Conservation (phyloP, 768 basidiomycete species). For the Pleurotus platypus region DNA sequence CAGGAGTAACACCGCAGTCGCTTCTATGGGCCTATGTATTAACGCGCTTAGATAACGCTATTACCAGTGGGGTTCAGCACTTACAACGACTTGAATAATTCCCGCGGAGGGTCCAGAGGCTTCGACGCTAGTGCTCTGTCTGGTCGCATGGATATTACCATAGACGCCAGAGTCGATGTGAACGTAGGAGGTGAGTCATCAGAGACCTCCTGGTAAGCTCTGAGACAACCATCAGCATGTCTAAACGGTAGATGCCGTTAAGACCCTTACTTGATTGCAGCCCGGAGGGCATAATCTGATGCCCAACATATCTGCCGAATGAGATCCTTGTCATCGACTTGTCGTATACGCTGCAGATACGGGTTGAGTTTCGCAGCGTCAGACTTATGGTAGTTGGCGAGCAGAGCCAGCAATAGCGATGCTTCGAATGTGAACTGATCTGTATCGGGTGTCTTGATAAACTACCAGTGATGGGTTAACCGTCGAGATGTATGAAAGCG, state of each 20-base stretch:
- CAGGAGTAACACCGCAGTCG: conserved; percentile 53
- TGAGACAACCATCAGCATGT: conserved; percentile 17
- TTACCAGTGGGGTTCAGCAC: too few relatives aligned
- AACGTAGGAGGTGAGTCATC: conserved; percentile 52
- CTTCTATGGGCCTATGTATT: conserved; percentile 55
- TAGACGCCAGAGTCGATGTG: conserved; percentile 44
- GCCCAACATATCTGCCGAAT: conserved; percentile 60
- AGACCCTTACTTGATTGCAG: conserved; percentile 44
- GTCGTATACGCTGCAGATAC: conserved; percentile 51
- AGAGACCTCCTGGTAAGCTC: conserved; percentile 52
- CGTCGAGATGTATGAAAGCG: not conserved
- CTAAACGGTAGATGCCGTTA: not conserved
- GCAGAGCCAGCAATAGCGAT: conserved; percentile 52
- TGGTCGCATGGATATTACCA: conserved; percentile 50
- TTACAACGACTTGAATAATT: conserved; percentile 42
- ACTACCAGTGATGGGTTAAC: conserved; percentile 26
- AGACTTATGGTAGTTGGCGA: conserved; percentile 71
- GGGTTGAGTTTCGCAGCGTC: conserved; percentile 69
- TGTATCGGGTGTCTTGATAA: conserved; percentile 53
- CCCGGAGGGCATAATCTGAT: conserved; percentile 45
- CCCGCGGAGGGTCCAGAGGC: conserved; percentile 42
- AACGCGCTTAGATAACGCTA: too few relatives aligned
- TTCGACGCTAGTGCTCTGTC: conserved; percentile 48
- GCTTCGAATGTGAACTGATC: conserved; percentile 59
- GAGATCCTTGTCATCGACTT: conserved; percentile 42